Percentiles rank a stretch among this genome's conserved stretches.
These are phyloP conservation scores for Termitomyces sp. DNA, from an alignment of 768 basidiomycete genomes.

Conservation along the genomic window DNA sequence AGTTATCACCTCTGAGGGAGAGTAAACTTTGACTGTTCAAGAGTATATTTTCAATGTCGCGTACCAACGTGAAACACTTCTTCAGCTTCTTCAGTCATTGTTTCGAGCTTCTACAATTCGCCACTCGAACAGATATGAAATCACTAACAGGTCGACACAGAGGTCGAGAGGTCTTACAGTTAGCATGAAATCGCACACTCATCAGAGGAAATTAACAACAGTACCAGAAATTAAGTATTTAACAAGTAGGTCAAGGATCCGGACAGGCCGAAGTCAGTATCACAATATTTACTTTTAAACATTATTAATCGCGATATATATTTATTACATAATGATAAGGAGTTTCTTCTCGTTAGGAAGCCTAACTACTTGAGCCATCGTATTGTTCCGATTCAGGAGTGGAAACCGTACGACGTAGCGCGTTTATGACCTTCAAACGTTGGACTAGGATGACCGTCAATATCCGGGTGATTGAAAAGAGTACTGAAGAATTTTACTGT, in stretches of 20 bases:
- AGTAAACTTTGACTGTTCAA: neutral
- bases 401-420: conserved; percentile 50
- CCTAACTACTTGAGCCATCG: neutral
- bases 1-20: conserved; percentile 50
- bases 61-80: conserved; percentile 47
- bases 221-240: neutral
- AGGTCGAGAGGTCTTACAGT: neutral
- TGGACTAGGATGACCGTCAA: conserved; percentile 34
- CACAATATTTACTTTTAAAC: neutral
- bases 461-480: conserved; percentile 4
- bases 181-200: neutral
- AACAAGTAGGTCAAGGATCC: too few species aligned
- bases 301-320: conserved; percentile 3
- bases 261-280: neutral
- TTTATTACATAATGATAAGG: conserved; percentile 16
- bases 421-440: conserved; percentile 55
- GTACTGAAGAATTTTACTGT: conserved; percentile 37
- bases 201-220: neutral
- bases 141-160: neutral
- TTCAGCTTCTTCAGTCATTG: conserved; percentile 6
- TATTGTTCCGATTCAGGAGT: conserved; percentile 43
- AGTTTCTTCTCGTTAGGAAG: neutral
- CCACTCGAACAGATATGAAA: neutral
- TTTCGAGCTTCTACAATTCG: neutral
- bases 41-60: conserved; percentile 9